Evolutionary conservation across 2,329 filamentous ascomycete species (phyloP).

Genomic region (Verticillium albo-atrum): DNA sequence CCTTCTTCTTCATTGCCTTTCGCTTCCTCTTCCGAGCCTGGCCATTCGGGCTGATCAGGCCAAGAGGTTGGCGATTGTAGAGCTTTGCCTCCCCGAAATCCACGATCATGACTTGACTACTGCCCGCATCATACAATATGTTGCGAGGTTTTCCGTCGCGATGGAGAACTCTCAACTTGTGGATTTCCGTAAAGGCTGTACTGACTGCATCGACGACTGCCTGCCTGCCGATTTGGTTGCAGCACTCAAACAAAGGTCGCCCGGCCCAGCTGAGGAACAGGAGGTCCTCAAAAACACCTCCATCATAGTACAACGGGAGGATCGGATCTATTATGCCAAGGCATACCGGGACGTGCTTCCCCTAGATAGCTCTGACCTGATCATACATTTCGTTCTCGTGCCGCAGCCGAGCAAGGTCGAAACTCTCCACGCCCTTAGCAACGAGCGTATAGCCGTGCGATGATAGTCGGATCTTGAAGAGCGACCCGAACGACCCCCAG

Average conservation of each 20-base stretch:
- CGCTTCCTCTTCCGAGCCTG: constrained; percentile 15
- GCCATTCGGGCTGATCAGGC: constrained; percentile 11
- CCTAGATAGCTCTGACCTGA: constrained; percentile 22
- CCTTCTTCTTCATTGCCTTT: neutral
- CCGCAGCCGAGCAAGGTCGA: constrained; percentile 14
- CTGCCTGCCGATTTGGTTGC: constrained; percentile 5
- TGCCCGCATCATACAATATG: constrained; percentile 21
- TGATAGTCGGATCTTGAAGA: constrained; percentile 32
- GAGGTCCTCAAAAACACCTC: constrained; percentile 23
- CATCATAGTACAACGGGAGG: constrained; percentile 24
- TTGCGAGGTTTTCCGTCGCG: constrained; percentile 24
- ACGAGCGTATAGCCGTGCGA: constrained; percentile 31
- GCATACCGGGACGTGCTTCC: constrained; percentile 27
- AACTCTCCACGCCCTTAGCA: constrained; percentile 29
- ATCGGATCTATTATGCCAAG: constrained; percentile 23
- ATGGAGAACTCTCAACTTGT: constrained; percentile 17
- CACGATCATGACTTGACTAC: constrained; percentile 21
- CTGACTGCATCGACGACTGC: constrained; percentile 8
- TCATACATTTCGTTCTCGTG: constrained; percentile 27
- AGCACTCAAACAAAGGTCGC: constrained; percentile 15
- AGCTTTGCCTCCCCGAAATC: constrained; percentile 25
- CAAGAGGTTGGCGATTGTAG: constrained; percentile 14
- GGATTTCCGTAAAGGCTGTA: neutral
- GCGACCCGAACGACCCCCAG: constrained; percentile 14
- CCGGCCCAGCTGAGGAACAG: constrained; percentile 29